These are phyloP conservation scores for Herpetospermum pedunculosum DNA, from an alignment of 306 rosid species.

Conservation along the genomic window DNA sequence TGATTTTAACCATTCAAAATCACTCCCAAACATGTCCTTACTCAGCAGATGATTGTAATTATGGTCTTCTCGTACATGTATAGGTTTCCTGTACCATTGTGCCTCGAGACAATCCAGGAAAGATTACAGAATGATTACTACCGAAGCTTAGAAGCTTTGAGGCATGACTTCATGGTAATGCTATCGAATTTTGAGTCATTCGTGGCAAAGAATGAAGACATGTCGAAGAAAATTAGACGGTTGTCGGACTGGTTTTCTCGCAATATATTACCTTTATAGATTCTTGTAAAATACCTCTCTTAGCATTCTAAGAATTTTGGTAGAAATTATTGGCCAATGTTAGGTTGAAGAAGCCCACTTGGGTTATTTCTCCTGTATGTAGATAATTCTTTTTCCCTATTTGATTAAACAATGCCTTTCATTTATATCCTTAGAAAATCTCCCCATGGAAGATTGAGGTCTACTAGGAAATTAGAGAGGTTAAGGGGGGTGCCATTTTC, in stretches of 20 bases:
- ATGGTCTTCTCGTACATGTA: not conserved
- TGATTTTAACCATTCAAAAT: too few species aligned
- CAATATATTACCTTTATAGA: constrained; percentile 45
- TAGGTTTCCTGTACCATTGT: constrained; percentile 86
- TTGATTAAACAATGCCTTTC: constrained; percentile 9
- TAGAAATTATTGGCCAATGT: constrained; percentile 15
- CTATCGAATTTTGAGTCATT: constrained; percentile 48
- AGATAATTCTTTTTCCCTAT: constrained; percentile 30
- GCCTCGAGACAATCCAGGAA: constrained; percentile 55
- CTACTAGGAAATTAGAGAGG: constrained; percentile 29
- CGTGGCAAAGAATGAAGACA: constrained; percentile 44
- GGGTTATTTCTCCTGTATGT: constrained; percentile 22
- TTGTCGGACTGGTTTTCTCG: constrained; percentile 75
- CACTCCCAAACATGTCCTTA: too few species aligned
- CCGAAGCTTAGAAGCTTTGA: constrained; percentile 76
- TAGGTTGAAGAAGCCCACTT: constrained; percentile 27
- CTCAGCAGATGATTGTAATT: too few species aligned
- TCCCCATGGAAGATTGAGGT: constrained; percentile 16
- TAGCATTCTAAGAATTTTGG: constrained; percentile 12
- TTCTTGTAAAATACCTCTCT: constrained; percentile 1
- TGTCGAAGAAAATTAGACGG: constrained; percentile 41
- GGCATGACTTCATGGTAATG: constrained; percentile 59
- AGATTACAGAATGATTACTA: constrained; percentile 81
- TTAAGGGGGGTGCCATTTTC: constrained; percentile 30
- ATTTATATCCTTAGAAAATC: constrained; percentile 15